A percentile compares a stretch with the other conserved stretches of the same genome.
phyloP scores from a whole-genome alignment of 2,329 filamentous ascomycete species.

The Stromatinia cepivora region DNA sequence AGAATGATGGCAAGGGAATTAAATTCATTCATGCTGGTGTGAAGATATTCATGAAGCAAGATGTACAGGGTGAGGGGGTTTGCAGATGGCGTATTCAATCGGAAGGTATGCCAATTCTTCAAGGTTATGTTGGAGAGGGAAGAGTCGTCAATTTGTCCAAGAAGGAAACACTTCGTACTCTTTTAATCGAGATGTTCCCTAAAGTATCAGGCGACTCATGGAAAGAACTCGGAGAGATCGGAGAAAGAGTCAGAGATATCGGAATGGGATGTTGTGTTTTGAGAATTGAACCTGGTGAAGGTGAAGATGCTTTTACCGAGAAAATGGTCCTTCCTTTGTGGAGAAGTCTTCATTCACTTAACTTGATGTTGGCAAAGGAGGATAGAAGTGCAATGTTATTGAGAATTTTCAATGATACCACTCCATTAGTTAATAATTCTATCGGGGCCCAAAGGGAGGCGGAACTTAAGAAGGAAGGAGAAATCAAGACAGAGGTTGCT shows the following conservation, averaged over 20 bases:
- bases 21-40: slow-evolving; percentile 97
- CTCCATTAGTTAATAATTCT: slow-evolving; percentile 68
- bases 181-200: slow-evolving; percentile 96
- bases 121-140: slow-evolving; percentile 81
- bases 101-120: slow-evolving; percentile 87
- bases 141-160: slow-evolving; percentile 74
- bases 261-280: slow-evolving; percentile 91
- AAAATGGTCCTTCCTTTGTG: slow-evolving; percentile 88
- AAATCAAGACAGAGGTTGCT: slow-evolving; percentile 22
- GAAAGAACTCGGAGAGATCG: slow-evolving; percentile 81
- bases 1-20: slow-evolving; percentile 87
- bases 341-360: slow-evolving; percentile 88
- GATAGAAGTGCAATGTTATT: slow-evolving; percentile 90
- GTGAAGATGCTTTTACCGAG: slow-evolving; percentile 64
- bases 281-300: slow-evolving; percentile 70
- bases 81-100: slow-evolving; percentile 95
- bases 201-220: slow-evolving; percentile 75
- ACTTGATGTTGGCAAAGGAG: slow-evolving; percentile 98
- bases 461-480: slow-evolving; percentile 26
- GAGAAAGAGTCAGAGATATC: slow-evolving; percentile 75
- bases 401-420: slow-evolving; percentile 85
- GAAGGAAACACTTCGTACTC: slow-evolving; percentile 75
- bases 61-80: slow-evolving; percentile 80
- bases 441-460: slow-evolving; percentile 35
- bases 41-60: slow-evolving; percentile 99